phyloP scores from a whole-genome alignment of 2,329 filamentous ascomycete genomes.

The Diaporthe australafricana region DNA sequence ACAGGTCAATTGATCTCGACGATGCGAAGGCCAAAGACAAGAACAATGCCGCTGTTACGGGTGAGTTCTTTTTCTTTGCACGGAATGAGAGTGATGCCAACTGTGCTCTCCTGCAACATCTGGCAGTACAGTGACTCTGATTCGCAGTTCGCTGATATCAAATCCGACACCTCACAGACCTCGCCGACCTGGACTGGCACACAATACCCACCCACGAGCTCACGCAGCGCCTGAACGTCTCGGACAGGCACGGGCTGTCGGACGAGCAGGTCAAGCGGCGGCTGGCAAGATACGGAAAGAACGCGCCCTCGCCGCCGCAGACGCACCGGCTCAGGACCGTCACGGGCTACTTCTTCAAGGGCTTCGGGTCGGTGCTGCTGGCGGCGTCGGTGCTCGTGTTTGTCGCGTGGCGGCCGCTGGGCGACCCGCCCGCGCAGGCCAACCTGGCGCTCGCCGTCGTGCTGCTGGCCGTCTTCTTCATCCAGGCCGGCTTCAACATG shows the following conservation, averaged over 20 bases:
- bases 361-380: constrained; percentile 79
- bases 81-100: neutral
- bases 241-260: constrained; percentile 69
- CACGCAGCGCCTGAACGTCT: constrained; percentile 68
- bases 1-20: constrained; percentile 66
- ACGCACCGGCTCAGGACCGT: constrained; percentile 69
- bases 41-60: constrained; percentile 56
- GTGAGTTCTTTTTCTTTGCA: constrained; percentile 43
- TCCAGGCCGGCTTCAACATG: constrained; percentile 76
- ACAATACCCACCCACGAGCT: constrained; percentile 68
- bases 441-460: constrained; percentile 82
- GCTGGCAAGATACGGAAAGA: constrained; percentile 71
- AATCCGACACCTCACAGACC: constrained; percentile 54
- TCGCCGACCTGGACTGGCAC: constrained; percentile 77
- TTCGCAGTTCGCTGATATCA: constrained; percentile 36
- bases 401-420: constrained; percentile 80
- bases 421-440: constrained; percentile 74
- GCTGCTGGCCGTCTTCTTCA: constrained; percentile 75
- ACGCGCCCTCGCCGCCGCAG: constrained; percentile 74
- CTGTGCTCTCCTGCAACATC: neutral
- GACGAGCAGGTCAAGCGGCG: constrained; percentile 66
- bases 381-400: constrained; percentile 79
- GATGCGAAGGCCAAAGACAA: constrained; percentile 63
- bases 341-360: constrained; percentile 80
- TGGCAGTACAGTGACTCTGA: neutral